phyloP scores from a whole-genome alignment of 306 rosid species.

The Datisca glomerata region DNA sequence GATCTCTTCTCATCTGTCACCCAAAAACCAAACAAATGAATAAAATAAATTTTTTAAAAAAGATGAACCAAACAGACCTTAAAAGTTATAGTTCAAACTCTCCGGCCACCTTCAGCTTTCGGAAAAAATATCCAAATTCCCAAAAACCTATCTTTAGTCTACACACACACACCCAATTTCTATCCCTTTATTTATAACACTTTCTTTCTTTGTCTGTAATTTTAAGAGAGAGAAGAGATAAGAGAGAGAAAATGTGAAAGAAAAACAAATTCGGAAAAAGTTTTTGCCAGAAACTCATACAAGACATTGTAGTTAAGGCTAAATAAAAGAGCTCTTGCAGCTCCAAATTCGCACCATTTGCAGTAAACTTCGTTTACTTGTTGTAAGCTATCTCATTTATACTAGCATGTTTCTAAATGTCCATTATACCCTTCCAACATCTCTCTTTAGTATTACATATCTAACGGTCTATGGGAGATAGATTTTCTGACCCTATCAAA shows the following conservation, averaged over 20 bases:
- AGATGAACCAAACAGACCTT: slow-evolving; percentile 28
- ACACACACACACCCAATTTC: not conserved
- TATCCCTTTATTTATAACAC: slow-evolving; percentile 28
- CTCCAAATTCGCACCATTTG: slow-evolving; percentile 32
- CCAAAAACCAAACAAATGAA: no score
- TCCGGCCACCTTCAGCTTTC: slow-evolving; percentile 52
- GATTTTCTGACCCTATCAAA: no score
- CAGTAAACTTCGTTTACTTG: slow-evolving; percentile 22
- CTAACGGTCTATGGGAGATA: no score
- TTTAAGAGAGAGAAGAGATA: slow-evolving; percentile 12
- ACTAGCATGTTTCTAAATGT: slow-evolving; percentile 1
- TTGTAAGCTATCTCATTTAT: not conserved
- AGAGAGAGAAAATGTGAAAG: slow-evolving; percentile 9
- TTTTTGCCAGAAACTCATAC: slow-evolving; percentile 31
- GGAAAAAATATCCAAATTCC: slow-evolving; percentile 45
- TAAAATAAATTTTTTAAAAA: slow-evolving; percentile 8
- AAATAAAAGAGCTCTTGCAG: slow-evolving; percentile 38
- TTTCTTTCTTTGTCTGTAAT: slow-evolving; percentile 36
- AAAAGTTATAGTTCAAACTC: slow-evolving; percentile 18
- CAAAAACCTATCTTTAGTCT: slow-evolving; percentile 36
- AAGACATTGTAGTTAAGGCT: slow-evolving; percentile 34
- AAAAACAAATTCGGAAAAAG: slow-evolving; percentile 12
- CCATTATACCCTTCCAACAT: slow-evolving; percentile 29
- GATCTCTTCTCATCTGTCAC: no score
- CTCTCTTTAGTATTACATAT: no score